Percentiles rank a stretch among this genome's conserved stretches.
phyloP scores from a whole-genome alignment of 1,139 yeast species.

The Groenewaldozyma auringiensis region DNA sequence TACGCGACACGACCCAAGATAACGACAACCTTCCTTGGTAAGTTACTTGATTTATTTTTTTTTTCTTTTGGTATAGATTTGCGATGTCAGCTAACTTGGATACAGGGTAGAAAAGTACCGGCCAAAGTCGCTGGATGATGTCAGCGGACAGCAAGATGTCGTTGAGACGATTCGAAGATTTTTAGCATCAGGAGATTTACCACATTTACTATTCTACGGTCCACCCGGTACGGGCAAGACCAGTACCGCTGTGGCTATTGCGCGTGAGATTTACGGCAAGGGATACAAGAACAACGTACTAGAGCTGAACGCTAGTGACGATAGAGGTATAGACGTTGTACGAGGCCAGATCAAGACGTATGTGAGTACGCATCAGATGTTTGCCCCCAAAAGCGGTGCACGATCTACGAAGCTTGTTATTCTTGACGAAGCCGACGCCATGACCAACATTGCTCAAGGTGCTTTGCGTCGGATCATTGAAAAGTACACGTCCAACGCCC shows the following conservation, averaged over 20 bases:
- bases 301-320: conserved; percentile 84
- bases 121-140: conserved; percentile 75
- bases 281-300: conserved; percentile 82
- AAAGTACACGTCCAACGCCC: conserved; percentile 86
- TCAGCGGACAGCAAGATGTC: conserved; percentile 84
- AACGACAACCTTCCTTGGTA: conserved; percentile 28
- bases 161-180: conserved; percentile 77
- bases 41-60: conserved; percentile 7
- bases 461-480: conserved; percentile 88
- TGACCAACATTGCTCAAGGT: conserved; percentile 96
- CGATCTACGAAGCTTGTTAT: conserved; percentile 68
- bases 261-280: conserved; percentile 83
- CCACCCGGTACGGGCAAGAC: conserved; percentile 99
- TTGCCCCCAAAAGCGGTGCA: conserved; percentile 28
- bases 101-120: conserved; percentile 90
- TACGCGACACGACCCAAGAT: neutral
- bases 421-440: conserved; percentile 96
- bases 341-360: conserved; percentile 77
- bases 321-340: conserved; percentile 80
- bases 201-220: conserved; percentile 87
- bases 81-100: neutral
- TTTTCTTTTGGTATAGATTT: neutral
- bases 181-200: conserved; percentile 73
- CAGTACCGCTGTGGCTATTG: conserved; percentile 84
- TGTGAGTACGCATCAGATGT: conserved; percentile 88